Evolutionary conservation across 2,329 filamentous ascomycete species (phyloP), one percentile per base, ranked within the genome.

Genomic region (Aspergillus vadensis): DNA sequence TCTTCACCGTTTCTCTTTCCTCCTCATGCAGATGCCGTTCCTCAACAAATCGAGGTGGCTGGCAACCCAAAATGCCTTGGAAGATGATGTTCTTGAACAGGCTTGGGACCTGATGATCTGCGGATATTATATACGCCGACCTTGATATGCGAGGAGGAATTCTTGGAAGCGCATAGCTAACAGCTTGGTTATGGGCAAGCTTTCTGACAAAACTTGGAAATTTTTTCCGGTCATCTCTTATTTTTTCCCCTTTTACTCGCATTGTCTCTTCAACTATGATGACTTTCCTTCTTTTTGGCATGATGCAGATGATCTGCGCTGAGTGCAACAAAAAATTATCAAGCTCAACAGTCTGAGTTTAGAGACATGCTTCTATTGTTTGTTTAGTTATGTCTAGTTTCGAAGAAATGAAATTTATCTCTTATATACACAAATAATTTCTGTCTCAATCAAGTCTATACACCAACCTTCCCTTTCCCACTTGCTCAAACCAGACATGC

Each of bases 261-360:
- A 47, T 49, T 41, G 36, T 50, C 44, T 60, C 59, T 59, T 55
- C 58, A 57, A 67, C 67, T 55, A 68, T 72, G 69, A 72, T 72
- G 69, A 71, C 65, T 54, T 39, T 39, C 55, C 55, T 57, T 65
- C 68, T 56, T 67, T 23, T 67, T 68, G 67, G 65, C 60, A 68
- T 65, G 67, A 72, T 51, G 65, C 67, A 62, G 61, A 48, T 53
- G 30, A 55, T 60, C 63, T 65, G 61, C 65, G 55, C 60, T 70
- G 68, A 64, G 61, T 70, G 65, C 59, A 49, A 59, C 47, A 60
- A 66, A 65, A 64, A 65, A 64, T 65, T 64, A 66, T 69, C 68
- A 72, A 73, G 70, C 68, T 72, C 70, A 72, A 72, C 69, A 72
- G 68, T 72, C 69, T 73, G 70, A 72, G 68, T 69, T 59, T 41